Conservation (phyloP, 306 rosid genomes). For the Arachis hypogaea region DNA sequence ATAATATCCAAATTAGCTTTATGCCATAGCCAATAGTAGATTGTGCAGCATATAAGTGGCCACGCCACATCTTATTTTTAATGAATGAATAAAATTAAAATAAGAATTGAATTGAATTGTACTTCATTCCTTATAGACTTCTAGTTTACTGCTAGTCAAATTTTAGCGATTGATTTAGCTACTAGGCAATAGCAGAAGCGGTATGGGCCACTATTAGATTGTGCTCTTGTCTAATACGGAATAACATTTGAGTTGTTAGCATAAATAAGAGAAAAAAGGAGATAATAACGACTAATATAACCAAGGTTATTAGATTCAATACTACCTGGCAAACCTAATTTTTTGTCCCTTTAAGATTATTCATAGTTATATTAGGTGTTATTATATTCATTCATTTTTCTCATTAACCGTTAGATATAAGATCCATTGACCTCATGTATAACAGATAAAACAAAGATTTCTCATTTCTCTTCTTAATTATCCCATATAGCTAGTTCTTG, state of each 20-base stretch:
- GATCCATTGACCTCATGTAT: no score
- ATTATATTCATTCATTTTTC: no score
- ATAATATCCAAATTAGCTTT: no score
- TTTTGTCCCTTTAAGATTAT: constrained; percentile 1
- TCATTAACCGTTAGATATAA: no score
- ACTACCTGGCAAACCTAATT: background rate
- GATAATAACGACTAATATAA: background rate
- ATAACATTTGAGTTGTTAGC: background rate
- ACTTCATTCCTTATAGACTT: background rate
- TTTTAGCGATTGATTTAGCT: background rate
- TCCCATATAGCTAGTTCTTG: background rate
- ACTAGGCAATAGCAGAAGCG: background rate
- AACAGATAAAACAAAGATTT: no score
- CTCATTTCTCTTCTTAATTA: background rate
- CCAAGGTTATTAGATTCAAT: background rate
- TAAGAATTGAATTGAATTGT: background rate
- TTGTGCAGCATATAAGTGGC: constrained; percentile 7
- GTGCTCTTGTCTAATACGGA: background rate
- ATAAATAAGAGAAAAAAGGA: background rate
- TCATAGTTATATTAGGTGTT: no score
- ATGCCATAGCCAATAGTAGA: background rate
- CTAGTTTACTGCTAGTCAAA: background rate
- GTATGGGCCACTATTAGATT: background rate
- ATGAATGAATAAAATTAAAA: background rate
- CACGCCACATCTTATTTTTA: background rate